phyloP scores from a whole-genome alignment of 1,284 basidiomycete genomes.

The Neonothopanus nambi region DNA sequence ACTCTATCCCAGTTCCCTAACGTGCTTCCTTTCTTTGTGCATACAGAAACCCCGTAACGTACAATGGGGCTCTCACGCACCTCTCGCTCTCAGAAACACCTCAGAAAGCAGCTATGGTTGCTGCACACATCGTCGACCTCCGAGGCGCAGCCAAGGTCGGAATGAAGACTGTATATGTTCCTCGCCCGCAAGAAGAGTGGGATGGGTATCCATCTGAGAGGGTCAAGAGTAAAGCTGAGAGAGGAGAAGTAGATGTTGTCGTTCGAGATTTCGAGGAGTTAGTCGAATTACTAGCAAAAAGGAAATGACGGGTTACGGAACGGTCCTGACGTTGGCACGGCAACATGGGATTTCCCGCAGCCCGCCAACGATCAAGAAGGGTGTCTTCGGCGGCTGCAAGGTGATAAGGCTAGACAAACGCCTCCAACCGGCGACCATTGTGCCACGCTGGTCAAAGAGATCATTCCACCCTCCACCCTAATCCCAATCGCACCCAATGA shows the following conservation, averaged over 20 bases:
- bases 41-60: slow-evolving; percentile 50
- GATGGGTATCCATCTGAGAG: slow-evolving; percentile 11
- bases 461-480: neutral
- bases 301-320: neutral
- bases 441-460: too few relatives aligned
- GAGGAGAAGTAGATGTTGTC: slow-evolving; percentile 52
- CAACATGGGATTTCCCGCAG: too few relatives aligned
- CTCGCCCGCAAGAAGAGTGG: slow-evolving; percentile 28
- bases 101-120: slow-evolving; percentile 59
- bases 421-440: too few relatives aligned
- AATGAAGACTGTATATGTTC: slow-evolving; percentile 58
- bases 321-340: too few relatives aligned
- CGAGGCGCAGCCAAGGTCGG: slow-evolving; percentile 52
- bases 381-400: too few relatives aligned
- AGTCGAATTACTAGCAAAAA: slow-evolving; percentile 22
- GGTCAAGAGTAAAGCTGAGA: slow-evolving; percentile 42
- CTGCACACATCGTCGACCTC: slow-evolving; percentile 60
- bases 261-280: slow-evolving; percentile 44
- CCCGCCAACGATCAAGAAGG: too few relatives aligned
- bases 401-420: too few relatives aligned
- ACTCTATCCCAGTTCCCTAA: neutral
- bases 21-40: neutral
- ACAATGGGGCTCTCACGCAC: slow-evolving; percentile 49
- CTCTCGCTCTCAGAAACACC: slow-evolving; percentile 45
- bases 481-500: slow-evolving; percentile 1